Base-by-base conservation (phyloP, 257 asterid species). In the Fraxinus cuspidata region DNA sequence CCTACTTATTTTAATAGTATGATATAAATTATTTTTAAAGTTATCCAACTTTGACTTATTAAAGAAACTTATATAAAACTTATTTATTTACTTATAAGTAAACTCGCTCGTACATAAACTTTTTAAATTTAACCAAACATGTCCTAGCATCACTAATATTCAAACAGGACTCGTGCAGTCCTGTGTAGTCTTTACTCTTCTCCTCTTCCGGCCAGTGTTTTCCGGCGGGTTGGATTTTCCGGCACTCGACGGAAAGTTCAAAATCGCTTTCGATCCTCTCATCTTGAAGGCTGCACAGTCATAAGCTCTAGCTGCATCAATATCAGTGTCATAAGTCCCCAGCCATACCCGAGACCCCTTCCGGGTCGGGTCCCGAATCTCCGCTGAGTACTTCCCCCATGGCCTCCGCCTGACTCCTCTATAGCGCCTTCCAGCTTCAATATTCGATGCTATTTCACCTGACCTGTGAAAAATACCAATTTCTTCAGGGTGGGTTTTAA, bases 331-430 rank as follows among this genome's bases (percentile, higher is more conserved):
- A 49, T 85, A 93, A 3, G 98, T 93, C 60, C 98, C 98, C 9
- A 93, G 76, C 98, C 98, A 93, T 40, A 92, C 85, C 85, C 97
- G 90, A 25, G 88, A 78, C 5, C 97, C 97, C 51, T 90, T 93
- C 75, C 89, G 87, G 81, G 70, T 34, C 67, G 96, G 97, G 79
- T 93, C 97, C 11, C 97, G 90, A 38, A 93, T 93, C 86, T 93
- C 98, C 25, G 97, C 97, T 0, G 97, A 96, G 11, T 79, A 93
- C 63, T 92, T 93, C 10, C 97, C 98, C 98, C 97, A 93, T 35
- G 98, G 97, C 83, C 98, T 84, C 85, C 87, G 86, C 84, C 98
- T 82, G 0, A 93, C 98, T 13, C 98, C 98, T 81, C 98, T 81
- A 86, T 82, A 91, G 9, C 56, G 83, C 87, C 81, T 85, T 34